Base-by-base conservation (phyloP, 2,329 filamentous ascomycete species). In the Ramularia collo-cygni region DNA sequence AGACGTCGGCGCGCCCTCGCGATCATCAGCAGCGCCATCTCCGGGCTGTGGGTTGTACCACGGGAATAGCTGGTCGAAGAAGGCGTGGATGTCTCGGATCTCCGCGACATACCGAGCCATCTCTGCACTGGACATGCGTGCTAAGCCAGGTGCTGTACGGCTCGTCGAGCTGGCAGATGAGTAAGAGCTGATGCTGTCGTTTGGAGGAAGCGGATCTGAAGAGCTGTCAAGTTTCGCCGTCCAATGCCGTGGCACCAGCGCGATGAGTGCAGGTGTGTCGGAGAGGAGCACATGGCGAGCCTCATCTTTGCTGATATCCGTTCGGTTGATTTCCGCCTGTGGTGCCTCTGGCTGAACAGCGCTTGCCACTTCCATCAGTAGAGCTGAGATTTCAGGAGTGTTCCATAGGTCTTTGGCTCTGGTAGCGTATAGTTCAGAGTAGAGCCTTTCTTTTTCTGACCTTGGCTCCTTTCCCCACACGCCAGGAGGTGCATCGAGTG, bases 391-490 rank as follows among this genome's bases (percentile, higher is more conserved):
- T 54, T 86, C 81, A 1, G 83, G 74, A 3, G 81, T 87, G 58
- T 88, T 88, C 89, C 89, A 95, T 3, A 94, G 67, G 52, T 90
- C 84, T 56, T 88, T 90, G 4, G 83, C 75, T 31, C 83, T 77
- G 41, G 77, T 71, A 18, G 86, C 72, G 57, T 95, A 95, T 2
- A 94, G 71, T 54, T 83, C 78, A 4, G 79, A 78, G 54, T 86
- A 76, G 27, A 95, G 74, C 40, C 76, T 72, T 50, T 87, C 76
- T 32, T 79, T 71, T 9, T 75, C 69, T 19, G 78, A 75, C 1
- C 80, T 73, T 4, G 85, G 77, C 54, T 78, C 73, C 45, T 81
- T 75, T 37, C 85, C 89, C 90, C 92, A 96, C 21, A 96, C 76
- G 0, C 79, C 76, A 24, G 81, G 81, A 1, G 92, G 89, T 5